phyloP scores from a whole-genome alignment of 805 yeast genomes.

The Ogataea parapolymorpha region DNA sequence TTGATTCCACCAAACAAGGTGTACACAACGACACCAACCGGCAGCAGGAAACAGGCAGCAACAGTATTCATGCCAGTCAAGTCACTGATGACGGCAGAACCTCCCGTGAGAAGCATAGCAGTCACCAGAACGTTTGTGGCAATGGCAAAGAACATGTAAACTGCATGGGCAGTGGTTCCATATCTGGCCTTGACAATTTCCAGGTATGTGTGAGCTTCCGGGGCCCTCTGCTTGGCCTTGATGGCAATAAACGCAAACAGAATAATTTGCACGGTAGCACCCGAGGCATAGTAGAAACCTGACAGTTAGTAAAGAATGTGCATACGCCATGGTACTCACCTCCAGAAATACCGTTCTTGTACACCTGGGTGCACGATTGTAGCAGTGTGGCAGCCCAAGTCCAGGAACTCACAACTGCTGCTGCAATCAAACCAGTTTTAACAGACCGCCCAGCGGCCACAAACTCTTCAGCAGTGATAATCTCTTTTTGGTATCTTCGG shows the following conservation, averaged over 20 bases:
- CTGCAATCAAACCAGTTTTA: conserved; percentile 76
- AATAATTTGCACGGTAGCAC: conserved; percentile 86
- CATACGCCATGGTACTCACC: conserved; percentile 3
- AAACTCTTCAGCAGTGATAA: conserved; percentile 90
- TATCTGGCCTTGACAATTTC: conserved; percentile 81
- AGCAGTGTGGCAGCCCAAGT: conserved; percentile 86
- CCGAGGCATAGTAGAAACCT: conserved; percentile 70
- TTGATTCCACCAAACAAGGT: conserved; percentile 80
- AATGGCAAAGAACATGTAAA: conserved; percentile 73
- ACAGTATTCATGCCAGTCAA: conserved; percentile 76
- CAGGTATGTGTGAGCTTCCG: conserved; percentile 86
- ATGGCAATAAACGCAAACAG: conserved; percentile 85
- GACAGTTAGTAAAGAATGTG: not conserved
- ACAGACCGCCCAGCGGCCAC: conserved; percentile 91
- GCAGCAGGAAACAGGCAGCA: conserved; percentile 80
- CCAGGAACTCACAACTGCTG: conserved; percentile 94
- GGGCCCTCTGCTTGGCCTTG: conserved; percentile 84
- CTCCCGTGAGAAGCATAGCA: conserved; percentile 89
- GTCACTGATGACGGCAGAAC: conserved; percentile 76
- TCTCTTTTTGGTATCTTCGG: conserved; percentile 76
- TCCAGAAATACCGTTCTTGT: conserved; percentile 73
- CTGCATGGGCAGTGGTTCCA: conserved; percentile 70
- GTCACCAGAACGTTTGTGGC: conserved; percentile 89
- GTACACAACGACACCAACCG: conserved; percentile 73
- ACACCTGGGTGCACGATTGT: conserved; percentile 75